Evolutionary conservation across 306 rosid genomes (phyloP), one percentile per base, ranked within the genome.

Genomic region (Herpetospermum pedunculosum): DNA sequence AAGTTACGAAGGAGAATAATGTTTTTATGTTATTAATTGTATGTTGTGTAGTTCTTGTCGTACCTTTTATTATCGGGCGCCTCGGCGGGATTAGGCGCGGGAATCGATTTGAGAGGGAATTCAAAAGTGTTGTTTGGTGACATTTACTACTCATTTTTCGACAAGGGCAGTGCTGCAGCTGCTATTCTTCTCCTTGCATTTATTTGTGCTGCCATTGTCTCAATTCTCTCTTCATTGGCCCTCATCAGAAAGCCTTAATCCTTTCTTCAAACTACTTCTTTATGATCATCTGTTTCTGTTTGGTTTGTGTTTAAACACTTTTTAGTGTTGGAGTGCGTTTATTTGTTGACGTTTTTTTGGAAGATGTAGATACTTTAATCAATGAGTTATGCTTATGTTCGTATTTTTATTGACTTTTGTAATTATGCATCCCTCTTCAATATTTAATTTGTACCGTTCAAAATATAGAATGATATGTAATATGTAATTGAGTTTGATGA

Each of bases 31-130:
- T 44, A 2, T 13, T 44, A n/a, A n/a, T n/a, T n/a, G 18, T 44
- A 44, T 4, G 48, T 14, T n/a, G n/a, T 44, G 12, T 83, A 90
- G 96, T 21, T 88, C 0, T 74, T 85, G 28, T 81, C 91, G 53
- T 90, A 84, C 40, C 3, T 86, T 47, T 44, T 90, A 57, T 78
- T 86, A 30, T 82, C 91, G 0, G 93, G 88, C 8, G 79, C 88
- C 8, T 89, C 86, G 0, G 89, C 91, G 19, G 96, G 89, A 71
- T 83, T 81, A 75, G 93, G 91, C 5, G 76, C 80, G 18, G 70
- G 87, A 0, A 34, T 59, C 9, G 96, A 88, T 54, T 1, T 84
- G 21, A 71, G 62, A 14, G 4, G 2, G 0, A 40, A 11, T 5
- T 2, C 10, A 12, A 18, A 43, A 11, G 0, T 8, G 4, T 12